A percentile compares a stretch with the other conserved stretches of the same genome.
Conservation (phyloP, 208 protist species). For the Wallacemonas sp. region DNA sequence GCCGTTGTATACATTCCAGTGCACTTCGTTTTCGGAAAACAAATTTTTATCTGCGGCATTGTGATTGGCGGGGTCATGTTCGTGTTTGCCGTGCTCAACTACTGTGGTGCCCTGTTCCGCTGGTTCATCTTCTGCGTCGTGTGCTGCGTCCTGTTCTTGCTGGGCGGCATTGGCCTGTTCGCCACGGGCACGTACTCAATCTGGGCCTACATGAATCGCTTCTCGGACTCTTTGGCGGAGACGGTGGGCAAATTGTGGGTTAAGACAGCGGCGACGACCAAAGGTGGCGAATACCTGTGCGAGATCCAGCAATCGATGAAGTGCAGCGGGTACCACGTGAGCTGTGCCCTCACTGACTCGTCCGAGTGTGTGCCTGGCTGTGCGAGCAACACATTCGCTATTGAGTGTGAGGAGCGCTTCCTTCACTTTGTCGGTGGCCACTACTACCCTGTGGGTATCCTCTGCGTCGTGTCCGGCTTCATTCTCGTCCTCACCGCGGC, state of each 20-base stretch:
- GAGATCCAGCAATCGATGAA: constrained; percentile 33
- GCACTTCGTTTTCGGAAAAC: constrained; percentile 26
- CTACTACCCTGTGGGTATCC: constrained; percentile 30
- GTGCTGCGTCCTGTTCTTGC: constrained; percentile 28
- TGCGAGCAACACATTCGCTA: constrained; percentile 36
- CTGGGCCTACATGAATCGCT: constrained; percentile 20
- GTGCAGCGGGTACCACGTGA: constrained; percentile 60
- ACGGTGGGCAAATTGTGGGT: constrained; percentile 28
- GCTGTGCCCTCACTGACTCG: constrained; percentile 46
- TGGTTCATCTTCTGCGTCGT: constrained; percentile 26
- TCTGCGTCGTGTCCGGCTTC: constrained; percentile 25
- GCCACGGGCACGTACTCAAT: constrained; percentile 30
- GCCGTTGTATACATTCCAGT: constrained; percentile 24
- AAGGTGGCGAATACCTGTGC: constrained; percentile 25
- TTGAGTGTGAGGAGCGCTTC: constrained; percentile 34
- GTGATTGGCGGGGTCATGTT: constrained; percentile 30
- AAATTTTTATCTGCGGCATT: constrained; percentile 27
- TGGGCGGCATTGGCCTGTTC: constrained; percentile 33
- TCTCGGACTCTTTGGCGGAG: constrained; percentile 19
- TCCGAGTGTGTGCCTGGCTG: constrained; percentile 42
- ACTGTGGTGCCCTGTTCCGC: constrained; percentile 34
- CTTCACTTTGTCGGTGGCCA: constrained; percentile 21
- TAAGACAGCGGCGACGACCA: constrained; percentile 5
- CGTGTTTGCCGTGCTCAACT: constrained; percentile 26
- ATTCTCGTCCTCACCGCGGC: constrained; percentile 28